phyloP scores from a whole-genome alignment of 345 rosid species.

The Kandelia obovata region DNA sequence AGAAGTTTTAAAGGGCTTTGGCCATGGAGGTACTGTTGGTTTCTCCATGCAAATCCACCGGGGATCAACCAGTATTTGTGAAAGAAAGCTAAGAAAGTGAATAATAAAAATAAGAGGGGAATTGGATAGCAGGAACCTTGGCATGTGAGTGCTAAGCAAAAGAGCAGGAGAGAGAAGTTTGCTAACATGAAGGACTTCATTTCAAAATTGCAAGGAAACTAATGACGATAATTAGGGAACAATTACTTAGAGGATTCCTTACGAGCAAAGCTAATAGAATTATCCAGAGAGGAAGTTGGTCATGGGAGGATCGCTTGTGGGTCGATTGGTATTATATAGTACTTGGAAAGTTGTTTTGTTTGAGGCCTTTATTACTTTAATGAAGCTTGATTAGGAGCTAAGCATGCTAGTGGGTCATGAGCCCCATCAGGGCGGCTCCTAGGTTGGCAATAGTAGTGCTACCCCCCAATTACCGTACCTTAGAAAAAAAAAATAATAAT shows the following conservation, averaged over 20 bases:
- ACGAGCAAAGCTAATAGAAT: slow-evolving; percentile 5
- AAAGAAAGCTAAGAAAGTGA: slow-evolving; percentile 22
- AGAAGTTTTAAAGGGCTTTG: slow-evolving; percentile 21
- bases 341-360: slow-evolving; percentile 20
- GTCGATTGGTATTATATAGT: slow-evolving; percentile 33
- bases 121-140: slow-evolving; percentile 27
- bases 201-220: slow-evolving; percentile 2
- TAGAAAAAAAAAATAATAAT: no score
- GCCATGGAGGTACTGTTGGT: slow-evolving; percentile 12
- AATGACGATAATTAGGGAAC: not conserved
- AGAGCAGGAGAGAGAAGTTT: slow-evolving; percentile 16
- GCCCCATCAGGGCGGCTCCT: not conserved
- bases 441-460: no score
- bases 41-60: slow-evolving; percentile 73
- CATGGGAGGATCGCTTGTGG: slow-evolving; percentile 25
- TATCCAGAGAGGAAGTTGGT: slow-evolving; percentile 27
- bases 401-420: not conserved
- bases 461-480: no score
- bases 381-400: slow-evolving; percentile 25
- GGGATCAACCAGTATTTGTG: slow-evolving; percentile 45
- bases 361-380: slow-evolving; percentile 14
- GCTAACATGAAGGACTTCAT: slow-evolving; percentile 30
- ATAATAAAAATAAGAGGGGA: slow-evolving; percentile 21
- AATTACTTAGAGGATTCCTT: not conserved
- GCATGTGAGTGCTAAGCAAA: slow-evolving; percentile 6